These are phyloP conservation scores for Gossypioides kirkii DNA, from an alignment of 345 rosid genomes.

Conservation along the genomic window DNA sequence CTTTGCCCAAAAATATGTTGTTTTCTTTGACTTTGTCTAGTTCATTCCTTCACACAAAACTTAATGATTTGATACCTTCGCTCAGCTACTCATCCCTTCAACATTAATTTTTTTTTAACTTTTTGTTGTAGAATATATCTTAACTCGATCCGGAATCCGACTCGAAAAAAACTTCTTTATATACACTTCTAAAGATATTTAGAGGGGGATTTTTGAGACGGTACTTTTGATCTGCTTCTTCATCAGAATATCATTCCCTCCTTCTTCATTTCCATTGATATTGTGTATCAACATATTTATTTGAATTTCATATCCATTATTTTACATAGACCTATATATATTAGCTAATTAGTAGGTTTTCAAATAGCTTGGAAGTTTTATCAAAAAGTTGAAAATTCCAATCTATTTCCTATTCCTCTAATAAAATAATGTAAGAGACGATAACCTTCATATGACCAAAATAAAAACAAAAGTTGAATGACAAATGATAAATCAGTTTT, in stretches of 20 bases:
- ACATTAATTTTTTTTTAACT: not conserved
- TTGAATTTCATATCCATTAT: not conserved
- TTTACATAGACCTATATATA: not conserved
- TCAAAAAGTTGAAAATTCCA: not conserved
- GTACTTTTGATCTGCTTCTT: no score
- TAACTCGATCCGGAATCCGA: no score
- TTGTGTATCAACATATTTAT: no score
- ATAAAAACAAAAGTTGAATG: not conserved
- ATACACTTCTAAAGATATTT: no score
- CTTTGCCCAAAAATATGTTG: not conserved
- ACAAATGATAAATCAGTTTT: not conserved
- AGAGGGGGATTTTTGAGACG: no score
- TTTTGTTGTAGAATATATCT: no score
- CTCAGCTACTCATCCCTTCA: not conserved
- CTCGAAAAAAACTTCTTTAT: no score
- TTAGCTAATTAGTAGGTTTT: not conserved
- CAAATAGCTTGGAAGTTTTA: not conserved
- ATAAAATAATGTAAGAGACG: not conserved
- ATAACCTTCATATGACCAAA: no score
- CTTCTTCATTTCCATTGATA: no score
- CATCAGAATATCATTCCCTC: no score
- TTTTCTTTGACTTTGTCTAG: conserved; percentile 1
- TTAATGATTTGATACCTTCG: not conserved
- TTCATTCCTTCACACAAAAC: conserved; percentile 1
- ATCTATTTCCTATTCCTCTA: not conserved